A percentile compares a stretch with the other conserved stretches of the same genome.
Conservation (phyloP, 768 basidiomycete species). For the Boletus subcaerulescens region DNA sequence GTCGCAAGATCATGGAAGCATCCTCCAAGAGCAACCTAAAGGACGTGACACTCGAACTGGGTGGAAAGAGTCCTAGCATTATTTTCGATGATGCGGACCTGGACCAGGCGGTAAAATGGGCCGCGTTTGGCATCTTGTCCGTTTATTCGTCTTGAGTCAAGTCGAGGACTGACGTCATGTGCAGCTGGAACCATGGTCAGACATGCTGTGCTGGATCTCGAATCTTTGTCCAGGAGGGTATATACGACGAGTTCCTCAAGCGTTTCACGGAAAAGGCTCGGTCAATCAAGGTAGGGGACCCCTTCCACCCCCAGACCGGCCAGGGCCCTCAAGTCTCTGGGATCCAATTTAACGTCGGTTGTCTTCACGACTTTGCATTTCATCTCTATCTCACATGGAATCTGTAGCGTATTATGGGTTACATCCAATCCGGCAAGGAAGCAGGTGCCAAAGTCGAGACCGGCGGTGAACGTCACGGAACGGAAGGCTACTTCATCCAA, state of each 20-base stretch:
- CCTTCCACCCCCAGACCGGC: slow-evolving; percentile 55
- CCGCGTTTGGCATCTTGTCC: slow-evolving; percentile 70
- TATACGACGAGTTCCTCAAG: slow-evolving; percentile 76
- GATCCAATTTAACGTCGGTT: slow-evolving; percentile 63
- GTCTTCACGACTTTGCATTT: background rate
- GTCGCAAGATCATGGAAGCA: slow-evolving; percentile 77
- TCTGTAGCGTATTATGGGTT: slow-evolving; percentile 67
- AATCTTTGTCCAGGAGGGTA: slow-evolving; percentile 73
- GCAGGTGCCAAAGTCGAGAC: slow-evolving; percentile 64
- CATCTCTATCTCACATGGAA: background rate
- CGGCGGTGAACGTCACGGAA: slow-evolving; percentile 62
- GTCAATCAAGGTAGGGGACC: slow-evolving; percentile 65
- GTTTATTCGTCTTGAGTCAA: slow-evolving; percentile 22
- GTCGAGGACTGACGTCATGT: slow-evolving; percentile 17
- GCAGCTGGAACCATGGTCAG: slow-evolving; percentile 73
- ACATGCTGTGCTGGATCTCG: slow-evolving; percentile 79
- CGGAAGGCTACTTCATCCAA: slow-evolving; percentile 64
- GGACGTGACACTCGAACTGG: slow-evolving; percentile 58
- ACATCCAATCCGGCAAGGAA: slow-evolving; percentile 72
- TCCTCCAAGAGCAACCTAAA: slow-evolving; percentile 83
- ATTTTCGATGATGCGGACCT: slow-evolving; percentile 50
- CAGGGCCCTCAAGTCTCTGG: slow-evolving; percentile 83
- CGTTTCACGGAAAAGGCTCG: slow-evolving; percentile 54
- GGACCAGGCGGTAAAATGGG: slow-evolving; percentile 67
- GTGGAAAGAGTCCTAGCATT: slow-evolving; percentile 49